phyloP scores from a whole-genome alignment of 192 early-diverging fungal species.

The Podila epigama region DNA sequence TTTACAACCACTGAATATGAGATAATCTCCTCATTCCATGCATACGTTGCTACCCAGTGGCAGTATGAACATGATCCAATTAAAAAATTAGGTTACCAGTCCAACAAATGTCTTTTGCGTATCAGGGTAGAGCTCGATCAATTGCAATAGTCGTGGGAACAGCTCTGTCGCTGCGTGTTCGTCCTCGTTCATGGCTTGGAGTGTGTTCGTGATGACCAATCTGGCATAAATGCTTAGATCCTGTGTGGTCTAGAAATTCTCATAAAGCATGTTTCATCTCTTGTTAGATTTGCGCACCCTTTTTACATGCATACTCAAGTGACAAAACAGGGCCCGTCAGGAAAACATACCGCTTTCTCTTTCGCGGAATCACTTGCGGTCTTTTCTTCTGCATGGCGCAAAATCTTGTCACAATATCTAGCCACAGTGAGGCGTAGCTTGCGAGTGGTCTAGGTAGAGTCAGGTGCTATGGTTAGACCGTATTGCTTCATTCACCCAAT shows the following conservation, averaged over 20 bases:
- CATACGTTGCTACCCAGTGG: background rate
- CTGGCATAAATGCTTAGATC: slow-evolving; percentile 23
- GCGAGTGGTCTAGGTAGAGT: slow-evolving; percentile 19
- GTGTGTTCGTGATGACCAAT: slow-evolving; percentile 53
- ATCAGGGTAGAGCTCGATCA: slow-evolving; percentile 62
- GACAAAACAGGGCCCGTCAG: no score
- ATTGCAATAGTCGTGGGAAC: slow-evolving; percentile 74
- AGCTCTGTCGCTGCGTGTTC: slow-evolving; percentile 62
- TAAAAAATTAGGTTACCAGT: slow-evolving; percentile 7
- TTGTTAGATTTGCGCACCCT: no score
- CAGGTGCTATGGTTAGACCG: background rate
- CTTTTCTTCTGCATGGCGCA: slow-evolving; percentile 52
- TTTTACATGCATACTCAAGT: no score
- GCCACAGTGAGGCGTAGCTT: slow-evolving; percentile 48
- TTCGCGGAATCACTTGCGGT: no score
- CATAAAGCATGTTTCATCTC: no score
- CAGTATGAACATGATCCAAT: background rate
- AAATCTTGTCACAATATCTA: slow-evolving; percentile 60
- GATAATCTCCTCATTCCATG: background rate
- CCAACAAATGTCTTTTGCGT: slow-evolving; percentile 46
- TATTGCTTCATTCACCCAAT: background rate
- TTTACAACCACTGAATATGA: background rate
- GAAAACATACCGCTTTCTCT: no score
- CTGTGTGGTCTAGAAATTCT: slow-evolving; percentile 4
- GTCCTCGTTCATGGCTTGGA: slow-evolving; percentile 64